Base-by-base conservation (phyloP, 495 filamentous ascomycete species). In the Entonaema liquescens region DNA sequence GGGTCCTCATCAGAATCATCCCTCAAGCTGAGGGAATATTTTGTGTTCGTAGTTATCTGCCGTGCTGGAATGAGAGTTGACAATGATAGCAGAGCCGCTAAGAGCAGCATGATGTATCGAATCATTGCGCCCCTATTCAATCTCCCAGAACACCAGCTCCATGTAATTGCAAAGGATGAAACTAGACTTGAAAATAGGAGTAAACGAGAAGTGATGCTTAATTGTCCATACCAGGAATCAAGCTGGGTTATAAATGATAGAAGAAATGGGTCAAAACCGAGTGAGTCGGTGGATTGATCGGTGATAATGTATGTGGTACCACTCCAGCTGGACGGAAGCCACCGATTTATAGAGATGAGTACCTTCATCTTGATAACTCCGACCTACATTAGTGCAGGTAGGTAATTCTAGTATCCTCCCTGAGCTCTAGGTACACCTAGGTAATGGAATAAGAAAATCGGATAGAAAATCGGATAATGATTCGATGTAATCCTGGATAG, bases 131-230 rank as follows among this genome's bases (percentile, higher is more conserved):
- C 42, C 54, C 61, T 61, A 55, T 57, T 68, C 15, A 68, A 44
- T 33, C 15, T 33, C 17, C 56, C 57, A 13, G 40, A 53, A 36
- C 17, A 61, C 61, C 61, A 68, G 11, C 36, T 65, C 52, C 50
- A 53, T 2, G 61, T 59, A 44, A 68, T 11, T 7, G 26, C 4
- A 9, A 62, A 65, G 33, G 70, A 68, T 38, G 23, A 60, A 12
- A 62, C 12, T 13, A 68, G 44, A 38, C 66, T 68, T 3, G 65
- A 47, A 44, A 68, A 59, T 26, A 73, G 19, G 42, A 73, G 65
- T 12, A 73, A 42, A 28, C 70, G 70, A 57, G 70, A 73, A 49
- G 23, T 6, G 9, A 35, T 53, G 11, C 35, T 44, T 28, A 73
- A 55, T 36, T 65, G 40, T 3, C 31, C 61, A 62, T 65, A 68